Percentiles rank a stretch among this genome's conserved stretches.
phyloP scores from a whole-genome alignment of 306 rosid genomes.

The Neltuma alba region DNA sequence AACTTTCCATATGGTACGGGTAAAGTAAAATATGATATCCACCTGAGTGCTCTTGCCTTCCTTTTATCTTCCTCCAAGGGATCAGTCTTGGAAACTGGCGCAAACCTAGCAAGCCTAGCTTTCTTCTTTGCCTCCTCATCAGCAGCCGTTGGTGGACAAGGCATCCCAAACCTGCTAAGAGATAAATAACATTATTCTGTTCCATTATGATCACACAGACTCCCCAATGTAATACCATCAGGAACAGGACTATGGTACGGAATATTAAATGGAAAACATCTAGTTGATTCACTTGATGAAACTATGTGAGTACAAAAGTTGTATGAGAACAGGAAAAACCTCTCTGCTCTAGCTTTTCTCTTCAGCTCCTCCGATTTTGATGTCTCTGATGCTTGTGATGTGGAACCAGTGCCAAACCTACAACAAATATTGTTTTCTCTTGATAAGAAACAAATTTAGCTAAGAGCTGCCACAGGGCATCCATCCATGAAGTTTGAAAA shows the following conservation, averaged over 20 bases:
- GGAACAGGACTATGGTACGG: background rate
- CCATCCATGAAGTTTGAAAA: background rate
- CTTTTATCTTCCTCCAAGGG: constrained; percentile 65
- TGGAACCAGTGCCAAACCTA: constrained; percentile 63
- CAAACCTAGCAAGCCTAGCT: constrained; percentile 74
- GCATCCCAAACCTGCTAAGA: constrained; percentile 63
- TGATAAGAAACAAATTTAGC: background rate
- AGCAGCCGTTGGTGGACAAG: constrained; percentile 41
- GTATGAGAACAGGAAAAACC: constrained; percentile 44
- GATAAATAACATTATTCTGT: background rate
- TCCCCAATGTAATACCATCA: background rate
- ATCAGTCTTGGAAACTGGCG: constrained; percentile 55
- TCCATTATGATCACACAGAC: background rate
- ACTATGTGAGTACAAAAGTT: background rate
- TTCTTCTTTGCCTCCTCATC: constrained; percentile 69
- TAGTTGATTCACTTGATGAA: background rate
- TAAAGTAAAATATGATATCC: background rate
- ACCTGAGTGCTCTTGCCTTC: constrained; percentile 74
- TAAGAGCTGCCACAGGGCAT: background rate
- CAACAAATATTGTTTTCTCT: constrained; percentile 4
- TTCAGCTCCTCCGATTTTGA: constrained; percentile 62
- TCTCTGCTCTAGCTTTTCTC: constrained; percentile 82
- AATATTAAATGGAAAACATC: background rate
- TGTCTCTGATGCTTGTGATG: constrained; percentile 47
- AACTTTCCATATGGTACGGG: background rate